Percentiles rank a stretch among this genome's conserved stretches.
Conservation (phyloP, 345 rosid species). For the Eucalyptus erythrocorys region DNA sequence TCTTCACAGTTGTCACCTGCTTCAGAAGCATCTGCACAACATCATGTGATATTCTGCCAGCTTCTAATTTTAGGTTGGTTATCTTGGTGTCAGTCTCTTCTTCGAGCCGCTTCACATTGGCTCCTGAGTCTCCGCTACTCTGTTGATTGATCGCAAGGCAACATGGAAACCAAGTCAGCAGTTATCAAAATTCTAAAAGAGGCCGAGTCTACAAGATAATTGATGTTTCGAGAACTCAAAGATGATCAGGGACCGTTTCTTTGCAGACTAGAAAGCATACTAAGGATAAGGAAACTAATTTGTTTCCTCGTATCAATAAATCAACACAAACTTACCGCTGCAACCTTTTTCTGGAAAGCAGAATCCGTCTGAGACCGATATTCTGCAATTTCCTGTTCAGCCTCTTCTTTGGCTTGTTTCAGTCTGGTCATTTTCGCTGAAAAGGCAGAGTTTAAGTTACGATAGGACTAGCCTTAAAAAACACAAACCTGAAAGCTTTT, state of each 20-base stretch:
- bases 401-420: constrained; percentile 97
- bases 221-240: background rate
- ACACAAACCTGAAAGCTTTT: background rate
- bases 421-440: constrained; percentile 72
- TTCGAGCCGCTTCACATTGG: constrained; percentile 90
- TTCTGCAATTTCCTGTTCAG: constrained; percentile 71
- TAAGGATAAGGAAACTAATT: background rate
- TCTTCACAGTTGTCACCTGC: constrained; percentile 77
- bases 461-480: background rate
- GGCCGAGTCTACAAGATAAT: background rate
- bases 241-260: background rate
- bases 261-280: background rate
- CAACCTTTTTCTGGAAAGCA: constrained; percentile 72
- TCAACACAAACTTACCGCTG: constrained; percentile 38
- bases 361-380: constrained; percentile 67
- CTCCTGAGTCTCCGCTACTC: constrained; percentile 92
- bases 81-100: constrained; percentile 70
- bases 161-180: background rate
- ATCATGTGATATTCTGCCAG: constrained; percentile 53
- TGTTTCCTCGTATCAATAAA: background rate
- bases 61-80: constrained; percentile 37
- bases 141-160: constrained; percentile 4
- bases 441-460: background rate
- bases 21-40: constrained; percentile 82
- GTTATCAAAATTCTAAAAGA: background rate